Percentiles rank a stretch among this genome's conserved stretches.
Evolutionary conservation across 1,284 basidiomycete species (phyloP).

Genomic region (Moesziomyces globuligerus): DNA sequence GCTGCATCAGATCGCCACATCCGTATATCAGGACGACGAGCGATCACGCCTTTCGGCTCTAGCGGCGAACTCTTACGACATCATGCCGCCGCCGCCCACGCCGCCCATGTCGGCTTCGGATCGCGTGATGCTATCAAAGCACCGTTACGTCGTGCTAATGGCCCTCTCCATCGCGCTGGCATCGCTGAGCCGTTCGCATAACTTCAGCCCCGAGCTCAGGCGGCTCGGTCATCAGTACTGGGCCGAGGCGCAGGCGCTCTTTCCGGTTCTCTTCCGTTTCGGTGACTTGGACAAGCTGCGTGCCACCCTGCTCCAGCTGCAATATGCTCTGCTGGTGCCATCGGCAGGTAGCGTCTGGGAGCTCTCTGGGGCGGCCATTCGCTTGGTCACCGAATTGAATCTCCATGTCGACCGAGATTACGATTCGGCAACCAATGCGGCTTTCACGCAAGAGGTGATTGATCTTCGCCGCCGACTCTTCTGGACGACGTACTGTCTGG

Average conservation of each 20-base stretch:
- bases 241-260: conserved; percentile 31
- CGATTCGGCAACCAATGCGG: conserved; percentile 31
- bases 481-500: conserved; percentile 50
- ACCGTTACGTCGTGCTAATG: conserved; percentile 40
- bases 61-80: conserved; percentile 7
- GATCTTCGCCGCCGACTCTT: conserved; percentile 43
- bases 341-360: conserved; percentile 46
- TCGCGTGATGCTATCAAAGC: conserved; percentile 21
- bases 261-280: conserved; percentile 18
- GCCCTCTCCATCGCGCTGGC: conserved; percentile 35
- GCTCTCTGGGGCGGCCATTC: conserved; percentile 41
- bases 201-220: conserved; percentile 46
- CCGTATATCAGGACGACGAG: conserved; percentile 34
- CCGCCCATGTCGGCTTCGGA: conserved; percentile 16
- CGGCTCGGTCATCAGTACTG: conserved; percentile 41
- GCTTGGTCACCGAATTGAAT: conserved; percentile 43
- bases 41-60: conserved; percentile 14
- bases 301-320: conserved; percentile 33
- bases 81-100: conserved; percentile 35
- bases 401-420: conserved; percentile 44
- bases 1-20: conserved; percentile 28
- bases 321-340: conserved; percentile 39
- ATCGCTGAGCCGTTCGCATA: conserved; percentile 40
- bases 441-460: conserved; percentile 17
- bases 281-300: conserved; percentile 41